Conservation (phyloP, 2,329 filamentous ascomycete species). For the Penicillium thymicola region DNA sequence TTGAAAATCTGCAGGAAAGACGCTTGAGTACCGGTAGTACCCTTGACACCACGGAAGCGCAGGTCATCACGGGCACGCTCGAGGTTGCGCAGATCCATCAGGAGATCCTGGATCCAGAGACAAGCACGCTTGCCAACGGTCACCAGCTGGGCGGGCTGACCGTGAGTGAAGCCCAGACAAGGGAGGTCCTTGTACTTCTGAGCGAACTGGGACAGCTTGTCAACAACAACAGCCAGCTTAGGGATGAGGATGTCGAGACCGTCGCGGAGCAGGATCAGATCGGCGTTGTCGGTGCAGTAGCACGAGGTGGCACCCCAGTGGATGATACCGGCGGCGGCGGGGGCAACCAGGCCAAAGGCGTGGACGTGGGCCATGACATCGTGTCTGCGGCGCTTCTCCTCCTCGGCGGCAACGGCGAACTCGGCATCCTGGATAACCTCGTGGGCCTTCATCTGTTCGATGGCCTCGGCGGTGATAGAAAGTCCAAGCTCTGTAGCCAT, state of each 20-base stretch:
- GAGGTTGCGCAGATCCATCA: conserved; percentile 72
- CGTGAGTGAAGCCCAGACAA: conserved; percentile 73
- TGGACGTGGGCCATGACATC: conserved; percentile 67
- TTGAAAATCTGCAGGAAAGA: conserved; percentile 70
- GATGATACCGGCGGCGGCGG: conserved; percentile 77
- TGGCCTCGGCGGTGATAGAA: conserved; percentile 67
- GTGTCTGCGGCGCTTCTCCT: conserved; percentile 71
- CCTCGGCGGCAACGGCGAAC: conserved; percentile 69
- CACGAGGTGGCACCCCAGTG: conserved; percentile 66
- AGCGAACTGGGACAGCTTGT: conserved; percentile 70
- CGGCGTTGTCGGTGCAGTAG: conserved; percentile 67
- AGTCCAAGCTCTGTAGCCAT: conserved; percentile 64
- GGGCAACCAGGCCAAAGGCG: conserved; percentile 69
- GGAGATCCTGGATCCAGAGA: conserved; percentile 72
- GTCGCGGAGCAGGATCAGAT: conserved; percentile 72
- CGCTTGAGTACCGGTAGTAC: conserved; percentile 75
- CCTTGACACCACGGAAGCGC: conserved; percentile 70
- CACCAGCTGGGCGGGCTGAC: conserved; percentile 56
- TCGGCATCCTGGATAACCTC: conserved; percentile 73
- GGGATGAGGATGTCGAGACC: conserved; percentile 72
- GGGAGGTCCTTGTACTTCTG: conserved; percentile 68
- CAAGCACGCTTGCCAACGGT: conserved; percentile 64
- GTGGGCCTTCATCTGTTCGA: conserved; percentile 72
- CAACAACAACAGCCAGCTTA: conserved; percentile 75
- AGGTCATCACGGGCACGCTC: conserved; percentile 67